Conservation (phyloP, 2,329 filamentous ascomycete genomes). For the Cladorrhinum sp. region DNA sequence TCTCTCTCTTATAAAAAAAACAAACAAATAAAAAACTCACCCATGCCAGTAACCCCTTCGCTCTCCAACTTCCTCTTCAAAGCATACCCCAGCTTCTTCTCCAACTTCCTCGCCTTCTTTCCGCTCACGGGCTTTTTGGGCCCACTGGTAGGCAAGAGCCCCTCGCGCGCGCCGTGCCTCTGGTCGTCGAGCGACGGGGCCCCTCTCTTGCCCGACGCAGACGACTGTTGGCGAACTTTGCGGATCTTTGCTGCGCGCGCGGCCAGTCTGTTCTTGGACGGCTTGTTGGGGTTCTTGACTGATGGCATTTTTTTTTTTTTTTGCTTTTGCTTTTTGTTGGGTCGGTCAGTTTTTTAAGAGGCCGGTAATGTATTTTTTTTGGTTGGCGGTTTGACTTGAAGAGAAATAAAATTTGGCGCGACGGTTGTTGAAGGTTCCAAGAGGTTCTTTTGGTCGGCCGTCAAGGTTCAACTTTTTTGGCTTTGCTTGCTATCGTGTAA, state of each 20-base stretch:
- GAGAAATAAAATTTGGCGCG: background rate
- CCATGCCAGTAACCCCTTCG: slow-evolving; percentile 49
- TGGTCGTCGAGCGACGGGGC: background rate
- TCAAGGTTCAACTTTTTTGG: slow-evolving; percentile 8
- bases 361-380: background rate
- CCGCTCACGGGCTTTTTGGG: slow-evolving; percentile 49
- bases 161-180: slow-evolving; percentile 47
- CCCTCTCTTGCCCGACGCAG: slow-evolving; percentile 30
- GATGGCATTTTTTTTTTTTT: slow-evolving; percentile 45
- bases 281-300: slow-evolving; percentile 57
- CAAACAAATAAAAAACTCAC: slow-evolving; percentile 27
- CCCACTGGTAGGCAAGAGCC: slow-evolving; percentile 55
- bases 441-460: background rate
- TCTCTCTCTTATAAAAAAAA: background rate
- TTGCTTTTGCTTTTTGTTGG: slow-evolving; percentile 4
- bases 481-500: background rate
- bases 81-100: slow-evolving; percentile 52
- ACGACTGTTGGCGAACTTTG: slow-evolving; percentile 43
- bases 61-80: slow-evolving; percentile 51
- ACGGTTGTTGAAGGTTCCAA: background rate
- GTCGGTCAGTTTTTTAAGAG: background rate
- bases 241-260: slow-evolving; percentile 45
- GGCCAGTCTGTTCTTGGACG: slow-evolving; percentile 51
- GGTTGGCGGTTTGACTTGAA: background rate
- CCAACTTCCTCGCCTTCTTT: slow-evolving; percentile 56